Conservation (phyloP, 1,284 basidiomycete genomes). For the Ceratobasidium sp. region DNA sequence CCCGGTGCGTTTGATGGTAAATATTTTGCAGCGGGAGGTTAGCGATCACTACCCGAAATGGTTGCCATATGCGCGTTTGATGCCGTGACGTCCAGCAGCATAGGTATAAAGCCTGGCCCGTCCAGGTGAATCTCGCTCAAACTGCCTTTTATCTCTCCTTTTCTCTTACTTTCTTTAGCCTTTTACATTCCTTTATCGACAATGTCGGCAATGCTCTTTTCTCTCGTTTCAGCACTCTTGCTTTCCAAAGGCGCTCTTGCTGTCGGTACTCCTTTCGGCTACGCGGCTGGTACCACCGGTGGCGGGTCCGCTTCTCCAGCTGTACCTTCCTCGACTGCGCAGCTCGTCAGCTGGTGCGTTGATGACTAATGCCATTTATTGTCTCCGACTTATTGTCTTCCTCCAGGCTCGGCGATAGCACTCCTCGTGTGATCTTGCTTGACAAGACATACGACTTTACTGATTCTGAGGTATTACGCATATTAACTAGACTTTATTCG, state of each 20-base stretch:
- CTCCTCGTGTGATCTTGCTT: constrained; percentile 50
- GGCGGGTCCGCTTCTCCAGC: constrained; percentile 49
- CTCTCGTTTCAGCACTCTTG: constrained; percentile 16
- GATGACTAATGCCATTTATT: background rate
- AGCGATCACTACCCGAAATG: background rate
- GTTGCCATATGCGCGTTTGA: background rate
- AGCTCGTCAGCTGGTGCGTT: constrained; percentile 45
- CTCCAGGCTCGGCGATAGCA: constrained; percentile 48
- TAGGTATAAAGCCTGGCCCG: constrained; percentile 5
- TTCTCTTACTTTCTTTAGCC: background rate
- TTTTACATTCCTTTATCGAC: constrained; percentile 13
- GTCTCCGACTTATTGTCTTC: background rate
- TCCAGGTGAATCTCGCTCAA: background rate
- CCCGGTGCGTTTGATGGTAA: background rate
- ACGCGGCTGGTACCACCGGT: constrained; percentile 49
- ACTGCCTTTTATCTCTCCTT: constrained; percentile 6
- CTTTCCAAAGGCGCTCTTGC: background rate
- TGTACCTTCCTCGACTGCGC: constrained; percentile 48
- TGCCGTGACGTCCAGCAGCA: background rate
- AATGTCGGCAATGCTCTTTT: constrained; percentile 7
- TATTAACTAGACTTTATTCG: background rate
- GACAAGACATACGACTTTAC: constrained; percentile 50
- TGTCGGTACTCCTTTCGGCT: constrained; percentile 47
- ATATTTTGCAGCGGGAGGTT: background rate
- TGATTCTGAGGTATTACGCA: background rate